phyloP scores from a whole-genome alignment of 2,329 filamentous ascomycete species.

The Polychaeton citri region DNA sequence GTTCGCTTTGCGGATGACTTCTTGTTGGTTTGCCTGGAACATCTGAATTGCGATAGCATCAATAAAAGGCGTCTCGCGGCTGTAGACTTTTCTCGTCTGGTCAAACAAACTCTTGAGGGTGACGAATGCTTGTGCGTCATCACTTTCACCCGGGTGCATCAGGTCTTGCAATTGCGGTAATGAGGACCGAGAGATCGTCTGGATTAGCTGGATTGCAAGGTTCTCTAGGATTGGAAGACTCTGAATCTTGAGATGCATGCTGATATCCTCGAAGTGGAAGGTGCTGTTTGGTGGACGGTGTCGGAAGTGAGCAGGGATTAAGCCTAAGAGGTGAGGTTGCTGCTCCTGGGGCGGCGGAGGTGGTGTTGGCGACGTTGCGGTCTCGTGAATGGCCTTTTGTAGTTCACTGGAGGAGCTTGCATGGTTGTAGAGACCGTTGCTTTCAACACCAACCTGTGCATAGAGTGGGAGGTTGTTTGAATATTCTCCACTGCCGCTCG shows the following conservation, averaged over 20 bases:
- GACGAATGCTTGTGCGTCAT: slow-evolving; percentile 44
- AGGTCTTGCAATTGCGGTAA: slow-evolving; percentile 45
- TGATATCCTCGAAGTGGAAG: slow-evolving; percentile 26
- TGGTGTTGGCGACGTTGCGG: too few relatives aligned
- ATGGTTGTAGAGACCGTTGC: background rate
- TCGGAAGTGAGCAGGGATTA: too few relatives aligned
- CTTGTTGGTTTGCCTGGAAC: slow-evolving; percentile 34
- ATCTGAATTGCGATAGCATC: slow-evolving; percentile 24
- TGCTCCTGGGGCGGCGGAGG: too few relatives aligned
- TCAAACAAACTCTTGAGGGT: slow-evolving; percentile 50
- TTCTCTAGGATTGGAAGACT: slow-evolving; percentile 50
- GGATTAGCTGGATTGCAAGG: slow-evolving; percentile 45
- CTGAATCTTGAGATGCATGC: slow-evolving; percentile 40
- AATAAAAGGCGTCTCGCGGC: slow-evolving; percentile 40
- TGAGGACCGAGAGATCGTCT: slow-evolving; percentile 42
- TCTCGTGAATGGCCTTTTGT: background rate
- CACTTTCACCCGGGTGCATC: slow-evolving; percentile 41
- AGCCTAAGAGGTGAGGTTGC: too few relatives aligned
- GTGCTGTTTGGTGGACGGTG: slow-evolving; percentile 4
- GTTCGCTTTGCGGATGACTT: slow-evolving; percentile 50
- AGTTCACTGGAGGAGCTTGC: background rate
- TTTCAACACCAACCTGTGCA: background rate
- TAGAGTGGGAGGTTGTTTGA: too few relatives aligned
- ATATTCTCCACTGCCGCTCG: too few relatives aligned
- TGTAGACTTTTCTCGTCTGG: slow-evolving; percentile 50